Evolutionary conservation across 2,329 filamentous ascomycete genomes (phyloP), one percentile per base, ranked within the genome.

Genomic region (Onygena corvina): DNA sequence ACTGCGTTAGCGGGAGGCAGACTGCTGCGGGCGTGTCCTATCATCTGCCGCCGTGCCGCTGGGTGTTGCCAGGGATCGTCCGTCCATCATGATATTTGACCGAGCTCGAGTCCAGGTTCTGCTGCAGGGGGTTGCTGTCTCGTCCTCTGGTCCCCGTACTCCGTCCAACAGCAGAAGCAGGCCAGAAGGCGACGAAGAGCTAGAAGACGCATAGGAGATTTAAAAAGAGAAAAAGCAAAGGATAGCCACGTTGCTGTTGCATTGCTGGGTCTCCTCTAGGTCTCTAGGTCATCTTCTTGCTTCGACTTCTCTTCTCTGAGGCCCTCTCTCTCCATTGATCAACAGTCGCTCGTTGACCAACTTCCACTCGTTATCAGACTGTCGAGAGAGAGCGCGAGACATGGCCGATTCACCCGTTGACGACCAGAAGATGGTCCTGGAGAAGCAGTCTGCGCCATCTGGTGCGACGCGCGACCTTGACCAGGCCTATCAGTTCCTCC

Each of bases 401-500:
- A n/a, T 23, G 9, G 38, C 25, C 25, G 27, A 42, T 11, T 42
- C 38, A 11, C 38, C 38, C 23, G 21, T 42, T n/a, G n/a, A n/a
- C 38, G 38, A 42, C 12, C 38, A 42, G 38, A 42, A 42, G 38
- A 16, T 25, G 21, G 11, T 6, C 11, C 20, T 42, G n/a, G 38
- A 27, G 12, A 27, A 42, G 38, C 25, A 46, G 42, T 9, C 27
- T 11, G 16, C 27, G 2, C 11, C 27, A 11, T 6, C 36, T 5
- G 25, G 20, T 11, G 1, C 36, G 25, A 14, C 38, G 4, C 48
- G 29, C n/a, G 38, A 50, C 14, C 36, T 45, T 1, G 48, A 50
- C 42, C 35, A 50, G 38, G 48, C 48, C 21, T 50, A 45, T 36
- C 29, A 30, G 6, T 50, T 50, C 30, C 20, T 50, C 4, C 25